These are phyloP conservation scores for Alectoria sarmentosa DNA, from an alignment of 495 filamentous ascomycete species.

Conservation along the genomic window DNA sequence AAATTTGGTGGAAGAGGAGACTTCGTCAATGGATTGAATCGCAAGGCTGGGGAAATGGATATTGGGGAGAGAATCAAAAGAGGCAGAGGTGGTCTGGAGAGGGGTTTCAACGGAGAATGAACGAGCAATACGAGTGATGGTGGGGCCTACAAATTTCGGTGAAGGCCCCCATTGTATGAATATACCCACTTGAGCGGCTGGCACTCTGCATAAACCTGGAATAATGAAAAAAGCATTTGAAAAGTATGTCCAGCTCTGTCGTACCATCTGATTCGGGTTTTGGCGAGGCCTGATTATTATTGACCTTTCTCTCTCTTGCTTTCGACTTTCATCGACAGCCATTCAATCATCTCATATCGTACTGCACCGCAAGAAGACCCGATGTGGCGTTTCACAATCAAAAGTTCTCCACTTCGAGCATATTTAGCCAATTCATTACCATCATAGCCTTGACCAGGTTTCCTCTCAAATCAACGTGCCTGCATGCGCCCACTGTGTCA, in stretches of 20 bases:
- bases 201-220: background rate
- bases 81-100: constrained; percentile 43
- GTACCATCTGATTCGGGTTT: background rate
- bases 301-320: too few species aligned
- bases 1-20: constrained; percentile 56
- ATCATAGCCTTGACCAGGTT: constrained; percentile 51
- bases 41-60: constrained; percentile 50
- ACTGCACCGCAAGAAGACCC: background rate
- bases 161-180: background rate
- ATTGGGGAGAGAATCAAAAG: constrained; percentile 50
- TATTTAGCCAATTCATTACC: constrained; percentile 47
- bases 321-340: background rate
- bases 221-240: background rate
- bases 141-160: background rate
- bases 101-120: constrained; percentile 21
- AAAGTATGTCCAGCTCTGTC: background rate
- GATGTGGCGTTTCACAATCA: background rate
- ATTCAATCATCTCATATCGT: background rate
- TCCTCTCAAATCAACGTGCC: constrained; percentile 45
- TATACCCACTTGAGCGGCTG: background rate
- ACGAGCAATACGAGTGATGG: background rate
- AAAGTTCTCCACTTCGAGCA: constrained; percentile 27
- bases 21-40: constrained; percentile 53
- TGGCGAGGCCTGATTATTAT: background rate
- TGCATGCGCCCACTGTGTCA: constrained; percentile 15